A percentile compares a stretch with the other conserved stretches of the same genome.
phyloP scores from a whole-genome alignment of 148 eudicot genomes.

The Silene latifolia region DNA sequence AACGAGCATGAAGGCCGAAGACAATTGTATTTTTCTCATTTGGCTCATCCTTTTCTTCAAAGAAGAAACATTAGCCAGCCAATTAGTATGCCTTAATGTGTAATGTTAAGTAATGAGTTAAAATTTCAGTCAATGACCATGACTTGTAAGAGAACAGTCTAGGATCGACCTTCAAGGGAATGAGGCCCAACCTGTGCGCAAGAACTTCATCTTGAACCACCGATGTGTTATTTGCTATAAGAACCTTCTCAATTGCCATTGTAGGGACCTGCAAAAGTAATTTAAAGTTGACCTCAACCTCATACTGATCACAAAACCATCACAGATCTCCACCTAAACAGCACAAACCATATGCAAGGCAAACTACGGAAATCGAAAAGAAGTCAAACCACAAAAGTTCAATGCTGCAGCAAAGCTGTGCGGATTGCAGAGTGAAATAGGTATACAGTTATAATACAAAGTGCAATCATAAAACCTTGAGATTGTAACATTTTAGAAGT shows the following conservation, averaged over 20 bases:
- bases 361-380: neutral
- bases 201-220: constrained; percentile 93
- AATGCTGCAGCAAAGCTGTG: too few relatives aligned
- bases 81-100: constrained; percentile 1
- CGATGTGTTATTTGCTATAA: constrained; percentile 78
- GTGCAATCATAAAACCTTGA: too few relatives aligned
- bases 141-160: constrained; percentile 80
- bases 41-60: constrained; percentile 81
- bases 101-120: neutral
- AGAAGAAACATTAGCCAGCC: constrained; percentile 7
- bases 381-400: neutral
- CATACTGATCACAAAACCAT: constrained; percentile 5
- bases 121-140: constrained; percentile 14
- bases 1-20: constrained; percentile 67
- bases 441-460: too few relatives aligned
- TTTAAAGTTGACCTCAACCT: neutral
- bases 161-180: constrained; percentile 88
- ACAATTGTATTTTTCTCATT: constrained; percentile 94
- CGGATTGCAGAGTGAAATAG: neutral
- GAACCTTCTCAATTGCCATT: constrained; percentile 95
- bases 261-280: constrained; percentile 70
- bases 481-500: too few relatives aligned
- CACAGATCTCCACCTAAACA: neutral
- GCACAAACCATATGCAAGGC: neutral
- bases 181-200: constrained; percentile 89